Evolutionary conservation across 2,329 filamentous ascomycete species (phyloP).

Genomic region (Colletotrichum sp.): DNA sequence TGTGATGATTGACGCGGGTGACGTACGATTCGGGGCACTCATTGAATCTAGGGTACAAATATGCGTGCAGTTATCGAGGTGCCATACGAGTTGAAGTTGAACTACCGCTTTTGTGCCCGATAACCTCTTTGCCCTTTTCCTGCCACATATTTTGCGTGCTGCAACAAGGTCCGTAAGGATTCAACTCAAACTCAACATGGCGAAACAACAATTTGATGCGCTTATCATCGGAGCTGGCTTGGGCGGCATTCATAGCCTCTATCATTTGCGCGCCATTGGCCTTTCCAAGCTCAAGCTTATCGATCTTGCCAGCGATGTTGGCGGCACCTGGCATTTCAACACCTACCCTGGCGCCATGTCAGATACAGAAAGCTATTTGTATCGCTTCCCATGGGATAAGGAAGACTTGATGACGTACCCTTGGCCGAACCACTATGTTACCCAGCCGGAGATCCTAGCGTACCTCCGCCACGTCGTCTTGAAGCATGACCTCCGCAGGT

Average conservation of each 20-base stretch:
- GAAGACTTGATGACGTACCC: conserved; percentile 11
- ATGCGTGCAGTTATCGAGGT: not conserved
- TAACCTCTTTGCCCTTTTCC: not conserved
- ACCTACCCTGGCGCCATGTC: conserved; percentile 21
- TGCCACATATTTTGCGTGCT: not conserved
- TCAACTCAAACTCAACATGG: not conserved
- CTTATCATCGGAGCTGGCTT: not conserved
- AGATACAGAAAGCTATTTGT: not conserved
- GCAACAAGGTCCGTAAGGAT: not conserved
- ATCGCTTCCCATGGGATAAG: conserved; percentile 5
- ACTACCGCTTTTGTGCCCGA: not conserved
- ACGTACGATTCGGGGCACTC: too few relatives aligned
- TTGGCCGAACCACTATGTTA: not conserved
- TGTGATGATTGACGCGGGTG: not conserved
- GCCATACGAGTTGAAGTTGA: not conserved
- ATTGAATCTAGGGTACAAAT: not conserved
- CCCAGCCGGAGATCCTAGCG: conserved; percentile 8
- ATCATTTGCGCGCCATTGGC: not conserved
- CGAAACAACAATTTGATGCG: not conserved
- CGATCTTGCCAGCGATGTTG: conserved; percentile 26
- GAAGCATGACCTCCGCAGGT: not conserved
- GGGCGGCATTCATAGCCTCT: not conserved
- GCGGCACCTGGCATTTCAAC: conserved; percentile 28
- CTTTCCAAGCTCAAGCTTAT: not conserved
- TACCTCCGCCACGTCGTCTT: conserved; percentile 1